Conservation (phyloP, 331 rosid genomes). For the Prunus yedoensis region DNA sequence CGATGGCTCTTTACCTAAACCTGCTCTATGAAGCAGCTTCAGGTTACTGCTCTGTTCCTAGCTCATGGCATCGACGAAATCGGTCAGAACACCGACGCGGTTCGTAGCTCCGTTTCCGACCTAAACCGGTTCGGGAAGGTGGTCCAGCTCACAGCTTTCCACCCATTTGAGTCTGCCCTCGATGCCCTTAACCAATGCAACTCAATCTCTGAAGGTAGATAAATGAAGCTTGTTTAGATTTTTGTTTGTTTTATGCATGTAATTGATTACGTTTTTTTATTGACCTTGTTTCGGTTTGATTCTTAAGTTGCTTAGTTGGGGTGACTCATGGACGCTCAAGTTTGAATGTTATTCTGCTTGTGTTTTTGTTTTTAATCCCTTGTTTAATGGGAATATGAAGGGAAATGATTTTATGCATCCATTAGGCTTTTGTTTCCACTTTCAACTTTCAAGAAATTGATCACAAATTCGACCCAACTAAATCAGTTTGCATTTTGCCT, state of each 20-base stretch:
- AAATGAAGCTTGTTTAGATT: background rate
- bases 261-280: background rate
- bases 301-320: background rate
- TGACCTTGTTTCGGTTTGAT: background rate
- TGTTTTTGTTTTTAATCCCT: background rate
- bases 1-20: slow-evolving; percentile 75
- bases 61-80: slow-evolving; percentile 90
- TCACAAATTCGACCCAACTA: background rate
- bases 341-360: background rate
- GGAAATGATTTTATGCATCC: background rate
- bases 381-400: background rate
- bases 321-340: background rate
- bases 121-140: slow-evolving; percentile 85
- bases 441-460: background rate
- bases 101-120: slow-evolving; percentile 73
- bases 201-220: slow-evolving; percentile 83
- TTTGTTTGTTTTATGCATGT: background rate
- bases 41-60: slow-evolving; percentile 68
- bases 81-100: slow-evolving; percentile 86
- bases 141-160: slow-evolving; percentile 75
- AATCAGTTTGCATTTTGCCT: background rate
- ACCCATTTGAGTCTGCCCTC: slow-evolving; percentile 75
- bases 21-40: slow-evolving; percentile 78
- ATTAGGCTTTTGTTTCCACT: background rate
- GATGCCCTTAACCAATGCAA: slow-evolving; percentile 84